Conservation (phyloP, 768 basidiomycete species). For the Melanogaster broomeanus region DNA sequence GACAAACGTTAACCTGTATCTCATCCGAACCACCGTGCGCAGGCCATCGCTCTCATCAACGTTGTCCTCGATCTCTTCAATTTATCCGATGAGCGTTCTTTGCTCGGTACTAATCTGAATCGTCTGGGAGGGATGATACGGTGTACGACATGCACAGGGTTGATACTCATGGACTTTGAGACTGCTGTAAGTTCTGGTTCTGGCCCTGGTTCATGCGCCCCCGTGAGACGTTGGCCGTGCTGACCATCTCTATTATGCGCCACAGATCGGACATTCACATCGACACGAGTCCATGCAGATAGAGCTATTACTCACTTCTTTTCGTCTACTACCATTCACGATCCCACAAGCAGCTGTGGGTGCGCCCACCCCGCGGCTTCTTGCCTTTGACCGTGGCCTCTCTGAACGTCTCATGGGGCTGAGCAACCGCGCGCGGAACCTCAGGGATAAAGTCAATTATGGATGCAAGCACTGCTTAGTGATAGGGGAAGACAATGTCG, state of each 20-base stretch:
- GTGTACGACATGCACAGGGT: constrained; percentile 52
- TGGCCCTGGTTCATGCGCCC: background rate
- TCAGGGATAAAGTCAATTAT: constrained; percentile 41
- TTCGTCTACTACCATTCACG: constrained; percentile 2
- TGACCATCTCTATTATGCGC: background rate
- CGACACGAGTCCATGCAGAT: constrained; percentile 59
- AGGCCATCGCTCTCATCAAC: constrained; percentile 52
- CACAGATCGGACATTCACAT: constrained; percentile 64
- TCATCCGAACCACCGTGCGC: background rate
- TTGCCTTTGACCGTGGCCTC: constrained; percentile 27
- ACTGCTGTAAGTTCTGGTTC: constrained; percentile 42
- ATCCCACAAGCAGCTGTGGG: too few species aligned
- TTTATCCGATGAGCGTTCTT: constrained; percentile 32
- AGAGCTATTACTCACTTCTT: constrained; percentile 25
- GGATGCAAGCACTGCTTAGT: constrained; percentile 55
- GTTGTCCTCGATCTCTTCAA: constrained; percentile 36
- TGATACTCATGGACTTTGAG: constrained; percentile 48
- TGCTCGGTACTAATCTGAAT: constrained; percentile 20
- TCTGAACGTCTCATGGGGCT: constrained; percentile 18
- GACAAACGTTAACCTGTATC: background rate
- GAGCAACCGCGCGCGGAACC: constrained; percentile 18
- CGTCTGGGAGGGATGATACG: constrained; percentile 34
- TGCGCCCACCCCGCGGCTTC: background rate
- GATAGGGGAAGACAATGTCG: background rate
- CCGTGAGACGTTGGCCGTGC: background rate